These are phyloP conservation scores for Hypoxylon fragiforme DNA, from an alignment of 495 filamentous ascomycete genomes.

Conservation along the genomic window DNA sequence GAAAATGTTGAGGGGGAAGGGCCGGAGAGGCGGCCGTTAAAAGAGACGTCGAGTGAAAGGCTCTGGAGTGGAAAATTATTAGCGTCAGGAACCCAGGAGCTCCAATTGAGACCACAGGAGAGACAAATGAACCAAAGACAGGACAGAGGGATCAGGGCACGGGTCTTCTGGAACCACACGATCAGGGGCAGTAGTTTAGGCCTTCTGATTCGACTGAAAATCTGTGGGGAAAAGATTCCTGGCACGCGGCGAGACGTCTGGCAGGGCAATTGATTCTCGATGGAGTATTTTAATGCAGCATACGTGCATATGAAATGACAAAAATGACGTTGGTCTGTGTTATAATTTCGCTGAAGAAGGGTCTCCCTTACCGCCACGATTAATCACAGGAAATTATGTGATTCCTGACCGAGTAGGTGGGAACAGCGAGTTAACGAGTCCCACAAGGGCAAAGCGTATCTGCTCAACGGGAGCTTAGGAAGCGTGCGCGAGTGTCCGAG, in stretches of 20 bases:
- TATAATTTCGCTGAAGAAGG: constrained; percentile 39
- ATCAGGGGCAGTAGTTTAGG: constrained; percentile 36
- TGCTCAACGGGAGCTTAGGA: constrained; percentile 43
- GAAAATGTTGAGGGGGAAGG: constrained; percentile 38
- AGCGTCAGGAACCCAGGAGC: constrained; percentile 36
- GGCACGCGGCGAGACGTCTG: constrained; percentile 36
- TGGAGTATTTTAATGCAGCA: constrained; percentile 38
- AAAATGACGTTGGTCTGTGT: constrained; percentile 36
- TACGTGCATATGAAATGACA: constrained; percentile 34
- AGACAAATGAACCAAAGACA: constrained; percentile 31
- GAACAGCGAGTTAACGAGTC: constrained; percentile 75
- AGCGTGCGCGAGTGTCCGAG: constrained; percentile 50
- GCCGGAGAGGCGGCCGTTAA: constrained; percentile 45
- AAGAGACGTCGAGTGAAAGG: constrained; percentile 37
- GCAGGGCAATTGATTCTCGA: constrained; percentile 34
- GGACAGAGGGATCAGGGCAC: constrained; percentile 32
- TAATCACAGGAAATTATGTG: constrained; percentile 56
- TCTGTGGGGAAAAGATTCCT: constrained; percentile 34
- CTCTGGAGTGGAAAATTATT: constrained; percentile 35
- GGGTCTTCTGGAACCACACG: constrained; percentile 34
- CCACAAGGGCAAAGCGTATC: constrained; percentile 56
- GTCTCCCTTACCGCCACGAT: constrained; percentile 70
- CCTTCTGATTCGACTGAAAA: constrained; percentile 34
- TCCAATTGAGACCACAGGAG: constrained; percentile 33
- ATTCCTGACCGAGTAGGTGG: constrained; percentile 54